These are phyloP conservation scores for Hanseniaspora singularis DNA, from an alignment of 805 yeast genomes.

Conservation along the genomic window DNA sequence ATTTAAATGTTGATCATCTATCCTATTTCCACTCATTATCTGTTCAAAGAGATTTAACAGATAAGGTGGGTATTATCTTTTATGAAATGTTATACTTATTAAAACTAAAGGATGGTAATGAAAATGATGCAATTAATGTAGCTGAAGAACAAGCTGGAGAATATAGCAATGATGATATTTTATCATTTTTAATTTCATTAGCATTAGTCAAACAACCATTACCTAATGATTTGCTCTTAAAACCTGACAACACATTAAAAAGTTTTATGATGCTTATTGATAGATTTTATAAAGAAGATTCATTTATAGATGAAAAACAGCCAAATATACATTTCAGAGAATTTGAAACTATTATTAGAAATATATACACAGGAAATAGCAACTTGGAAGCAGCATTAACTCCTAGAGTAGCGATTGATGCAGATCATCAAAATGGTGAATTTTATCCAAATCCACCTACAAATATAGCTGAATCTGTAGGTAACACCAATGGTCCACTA, in stretches of 20 bases:
- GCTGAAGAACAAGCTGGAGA: neutral
- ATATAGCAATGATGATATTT: constrained; percentile 7
- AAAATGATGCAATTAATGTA: neutral
- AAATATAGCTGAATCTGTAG: neutral
- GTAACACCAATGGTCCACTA: neutral
- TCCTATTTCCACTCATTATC: constrained; percentile 13
- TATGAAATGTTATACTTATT: constrained; percentile 11
- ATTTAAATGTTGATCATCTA: constrained; percentile 7
- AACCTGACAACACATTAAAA: constrained; percentile 1
- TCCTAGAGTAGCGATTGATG: neutral
- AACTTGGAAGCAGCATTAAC: constrained; percentile 8
- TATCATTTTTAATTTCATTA: constrained; percentile 9
- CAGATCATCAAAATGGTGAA: neutral
- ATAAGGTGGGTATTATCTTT: constrained; percentile 12
- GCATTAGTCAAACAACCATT: neutral
- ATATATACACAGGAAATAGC: constrained; percentile 5
- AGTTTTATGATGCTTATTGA: constrained; percentile 5
- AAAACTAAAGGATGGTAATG: neutral
- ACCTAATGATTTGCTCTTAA: constrained; percentile 3
- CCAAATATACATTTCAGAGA: constrained; percentile 14
- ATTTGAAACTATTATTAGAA: constrained; percentile 13
- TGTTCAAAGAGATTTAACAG: constrained; percentile 12
- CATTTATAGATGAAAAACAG: constrained; percentile 9
- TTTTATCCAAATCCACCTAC: neutral
- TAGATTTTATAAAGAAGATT: constrained; percentile 12